Evolutionary conservation across 768 basidiomycete genomes (phyloP).

Genomic region (Lactarius psammicola): DNA sequence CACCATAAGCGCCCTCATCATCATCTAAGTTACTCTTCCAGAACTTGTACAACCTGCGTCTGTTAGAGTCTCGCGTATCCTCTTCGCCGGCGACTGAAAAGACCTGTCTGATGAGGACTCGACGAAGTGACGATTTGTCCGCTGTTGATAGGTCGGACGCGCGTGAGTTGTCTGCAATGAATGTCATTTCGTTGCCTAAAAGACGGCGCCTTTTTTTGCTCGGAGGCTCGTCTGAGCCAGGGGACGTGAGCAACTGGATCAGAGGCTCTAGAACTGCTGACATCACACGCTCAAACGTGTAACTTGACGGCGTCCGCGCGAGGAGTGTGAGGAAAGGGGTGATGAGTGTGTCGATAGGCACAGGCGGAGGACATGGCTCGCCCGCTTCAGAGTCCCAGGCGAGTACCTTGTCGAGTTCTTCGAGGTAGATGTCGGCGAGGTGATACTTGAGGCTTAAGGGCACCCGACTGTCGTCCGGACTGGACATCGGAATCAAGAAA

Average conservation of each 20-base stretch:
- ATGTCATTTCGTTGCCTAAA: slow-evolving; percentile 40
- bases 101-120: slow-evolving; percentile 55
- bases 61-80: slow-evolving; percentile 73
- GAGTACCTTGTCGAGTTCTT: slow-evolving; percentile 78
- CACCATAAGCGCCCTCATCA: slow-evolving; percentile 37
- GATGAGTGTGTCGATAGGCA: slow-evolving; percentile 55
- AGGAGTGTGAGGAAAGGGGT: slow-evolving; percentile 71
- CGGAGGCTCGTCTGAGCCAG: slow-evolving; percentile 38
- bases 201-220: slow-evolving; percentile 49
- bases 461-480: slow-evolving; percentile 72
- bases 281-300: slow-evolving; percentile 73
- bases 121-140: slow-evolving; percentile 43
- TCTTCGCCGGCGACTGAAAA: slow-evolving; percentile 74
- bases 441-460: slow-evolving; percentile 82
- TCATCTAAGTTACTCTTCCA: slow-evolving; percentile 64
- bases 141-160: slow-evolving; percentile 41
- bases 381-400: slow-evolving; percentile 23
- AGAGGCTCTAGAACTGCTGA: slow-evolving; percentile 68
- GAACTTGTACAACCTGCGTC: slow-evolving; percentile 78
- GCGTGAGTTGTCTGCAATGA: slow-evolving; percentile 56
- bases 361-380: slow-evolving; percentile 37
- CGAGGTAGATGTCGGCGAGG: slow-evolving; percentile 83
- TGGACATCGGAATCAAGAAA: slow-evolving; percentile 7
- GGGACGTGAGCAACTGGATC: slow-evolving; percentile 48
- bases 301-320: slow-evolving; percentile 59